Base-by-base conservation (phyloP, 805 yeast genomes). In the Kazachstania viticola region DNA sequence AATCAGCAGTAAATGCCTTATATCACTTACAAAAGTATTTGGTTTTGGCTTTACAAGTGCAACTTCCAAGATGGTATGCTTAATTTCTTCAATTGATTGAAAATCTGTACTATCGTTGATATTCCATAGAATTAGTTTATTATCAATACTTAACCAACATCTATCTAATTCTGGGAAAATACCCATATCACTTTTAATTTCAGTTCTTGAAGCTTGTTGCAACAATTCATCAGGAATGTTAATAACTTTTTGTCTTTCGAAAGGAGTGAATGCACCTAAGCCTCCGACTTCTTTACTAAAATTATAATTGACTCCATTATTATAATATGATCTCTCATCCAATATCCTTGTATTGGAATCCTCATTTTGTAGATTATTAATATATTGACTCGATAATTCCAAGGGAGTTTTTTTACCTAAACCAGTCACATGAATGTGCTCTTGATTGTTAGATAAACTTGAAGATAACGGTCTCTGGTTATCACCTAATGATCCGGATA, bases 131-230 rank as follows among this genome's bases (percentile, higher is more conserved):
- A 80, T 71, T 45, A 88, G 63, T 45, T 79, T 79, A 51, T 79
- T 78, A 48, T 84, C 96, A 21, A 77, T 72, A 3, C 79, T 73
- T 21, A 88, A 68, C 95, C 96, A 91, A 11, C 87, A 74, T 37
- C 94, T 72, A 39, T 73, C 71, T 19, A 91, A 67, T 36, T 79
- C 85, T 0, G 87, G 72, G 42, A 91, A 75, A 17, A 85, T 59
- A 11, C 98, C 98, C 74, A 82, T 76, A 37, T 76, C 74, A 24
- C 85, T 73, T 29, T 67, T 67, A 32, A 74, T 68, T 46, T 79
- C 76, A 5, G 81, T 67, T 30, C 69, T 67, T 41, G 74, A 75
- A 50, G 77, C 72, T 44, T 80, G 84, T 33, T 76, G 78, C 42
- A 80, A 71, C 39, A 84, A 73, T 39, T 70, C 73, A 50, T 85